Evolutionary conservation across 163 green algal species (phyloP).

Genomic region (Chlamydomonas reinhardtii): DNA sequence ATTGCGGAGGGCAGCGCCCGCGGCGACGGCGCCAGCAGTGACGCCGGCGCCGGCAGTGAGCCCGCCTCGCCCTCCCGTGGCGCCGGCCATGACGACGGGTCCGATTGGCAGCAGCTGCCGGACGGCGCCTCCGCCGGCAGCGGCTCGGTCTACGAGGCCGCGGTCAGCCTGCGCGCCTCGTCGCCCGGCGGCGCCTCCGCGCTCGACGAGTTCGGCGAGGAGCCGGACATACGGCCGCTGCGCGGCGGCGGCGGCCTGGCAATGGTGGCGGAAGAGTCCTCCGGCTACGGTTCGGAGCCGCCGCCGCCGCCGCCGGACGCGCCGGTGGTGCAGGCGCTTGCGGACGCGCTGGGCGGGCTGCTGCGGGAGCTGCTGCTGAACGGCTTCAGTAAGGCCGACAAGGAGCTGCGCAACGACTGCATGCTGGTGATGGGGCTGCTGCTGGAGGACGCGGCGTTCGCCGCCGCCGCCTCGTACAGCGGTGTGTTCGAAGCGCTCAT

Average conservation of each 20-base stretch:
- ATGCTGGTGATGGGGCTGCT: conserved; percentile 58
- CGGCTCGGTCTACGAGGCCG: not conserved
- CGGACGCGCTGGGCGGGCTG: conserved; percentile 29
- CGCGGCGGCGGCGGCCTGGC: not conserved
- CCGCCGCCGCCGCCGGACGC: not conserved
- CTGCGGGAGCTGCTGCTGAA: conserved; percentile 36
- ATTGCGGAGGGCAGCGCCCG: not conserved
- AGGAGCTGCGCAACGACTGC: conserved; percentile 70
- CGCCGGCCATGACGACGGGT: not conserved
- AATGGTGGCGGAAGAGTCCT: not conserved
- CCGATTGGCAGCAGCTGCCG: not conserved
- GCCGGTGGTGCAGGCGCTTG: conserved; percentile 32
- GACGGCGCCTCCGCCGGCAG: not conserved
- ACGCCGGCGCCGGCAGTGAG: not conserved
- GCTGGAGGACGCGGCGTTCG: conserved; percentile 21
- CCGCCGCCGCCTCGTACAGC: conserved; percentile 2
- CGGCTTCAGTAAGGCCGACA: conserved; percentile 55
- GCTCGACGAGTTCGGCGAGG: conserved; percentile 1
- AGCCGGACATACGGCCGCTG: conserved; percentile 3
- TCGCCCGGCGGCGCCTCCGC: not conserved
- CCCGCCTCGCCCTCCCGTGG: no score
- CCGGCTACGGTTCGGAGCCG: no score
- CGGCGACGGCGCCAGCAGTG: not conserved
- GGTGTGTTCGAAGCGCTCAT: conserved; percentile 47
- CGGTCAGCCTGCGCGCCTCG: not conserved